Evolutionary conservation across 2,329 filamentous ascomycete species (phyloP).

Genomic region (Monosporascus sp.): DNA sequence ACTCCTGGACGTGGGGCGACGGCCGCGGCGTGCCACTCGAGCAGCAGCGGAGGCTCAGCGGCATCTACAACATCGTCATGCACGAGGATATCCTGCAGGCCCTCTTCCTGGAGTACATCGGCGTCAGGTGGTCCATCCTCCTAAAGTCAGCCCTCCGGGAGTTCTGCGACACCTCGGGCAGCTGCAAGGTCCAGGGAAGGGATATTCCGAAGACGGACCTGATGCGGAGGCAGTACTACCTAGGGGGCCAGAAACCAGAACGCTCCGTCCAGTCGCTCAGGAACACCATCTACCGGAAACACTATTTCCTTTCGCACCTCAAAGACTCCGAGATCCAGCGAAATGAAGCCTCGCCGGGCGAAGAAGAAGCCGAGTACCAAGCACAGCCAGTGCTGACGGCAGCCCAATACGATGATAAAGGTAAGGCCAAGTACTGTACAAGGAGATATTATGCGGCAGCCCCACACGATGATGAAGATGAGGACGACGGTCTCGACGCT

Average conservation of each 20-base stretch:
- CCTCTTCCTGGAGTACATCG: conserved; percentile 40
- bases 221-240: conserved; percentile 23
- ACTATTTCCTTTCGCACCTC: conserved; percentile 31
- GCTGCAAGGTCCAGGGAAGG: conserved; percentile 3
- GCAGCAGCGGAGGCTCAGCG: conserved; percentile 36
- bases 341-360: too few species aligned
- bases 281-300: conserved; percentile 18
- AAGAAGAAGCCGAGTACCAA: too few species aligned
- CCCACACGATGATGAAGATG: conserved; percentile 18
- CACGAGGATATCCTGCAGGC: conserved; percentile 41
- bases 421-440: too few species aligned
- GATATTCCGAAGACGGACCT: conserved; percentile 14
- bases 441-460: too few species aligned
- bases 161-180: conserved; percentile 10
- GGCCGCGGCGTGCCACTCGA: conserved; percentile 35
- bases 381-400: too few species aligned
- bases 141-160: conserved; percentile 21
- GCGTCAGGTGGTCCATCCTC: conserved; percentile 28
- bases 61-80: conserved; percentile 41
- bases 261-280: conserved; percentile 10
- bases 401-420: too few species aligned
- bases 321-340: too few species aligned
- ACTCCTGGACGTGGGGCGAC: conserved; percentile 38
- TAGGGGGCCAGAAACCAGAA: neutral
- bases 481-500: conserved; percentile 7